Evolutionary conservation across 805 yeast genomes (phyloP).

Genomic region (Pichia rugopelliculosa): DNA sequence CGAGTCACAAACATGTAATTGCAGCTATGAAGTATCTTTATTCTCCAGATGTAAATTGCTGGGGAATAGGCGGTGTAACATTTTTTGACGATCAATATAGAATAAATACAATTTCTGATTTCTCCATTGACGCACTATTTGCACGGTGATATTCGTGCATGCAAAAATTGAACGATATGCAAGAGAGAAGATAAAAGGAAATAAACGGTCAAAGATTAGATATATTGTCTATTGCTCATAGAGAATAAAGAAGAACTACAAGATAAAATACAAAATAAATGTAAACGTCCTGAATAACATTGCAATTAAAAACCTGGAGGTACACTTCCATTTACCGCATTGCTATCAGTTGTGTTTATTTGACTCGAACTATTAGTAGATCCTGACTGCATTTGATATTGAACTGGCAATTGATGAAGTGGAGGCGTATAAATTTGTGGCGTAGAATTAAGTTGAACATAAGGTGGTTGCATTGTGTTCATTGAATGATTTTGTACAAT

Average conservation of each 20-base stretch:
- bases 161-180: too few species aligned
- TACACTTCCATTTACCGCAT: background rate
- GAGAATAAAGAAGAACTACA: background rate
- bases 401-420: background rate
- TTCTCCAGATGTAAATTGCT: too few species aligned
- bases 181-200: too few species aligned
- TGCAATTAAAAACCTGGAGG: background rate
- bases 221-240: too few species aligned
- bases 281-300: background rate
- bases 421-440: background rate
- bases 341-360: background rate
- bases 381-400: background rate
- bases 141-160: too few species aligned
- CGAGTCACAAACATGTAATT: background rate
- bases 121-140: too few species aligned
- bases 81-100: too few species aligned
- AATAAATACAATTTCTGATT: too few species aligned
- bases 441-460: background rate
- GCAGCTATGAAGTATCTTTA: too few species aligned
- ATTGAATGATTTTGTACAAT: background rate
- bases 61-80: too few species aligned
- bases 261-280: background rate
- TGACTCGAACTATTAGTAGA: background rate
- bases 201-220: too few species aligned
- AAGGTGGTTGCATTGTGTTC: background rate